These are phyloP conservation scores for Populus alba DNA, from an alignment of 345 rosid genomes.

Conservation along the genomic window DNA sequence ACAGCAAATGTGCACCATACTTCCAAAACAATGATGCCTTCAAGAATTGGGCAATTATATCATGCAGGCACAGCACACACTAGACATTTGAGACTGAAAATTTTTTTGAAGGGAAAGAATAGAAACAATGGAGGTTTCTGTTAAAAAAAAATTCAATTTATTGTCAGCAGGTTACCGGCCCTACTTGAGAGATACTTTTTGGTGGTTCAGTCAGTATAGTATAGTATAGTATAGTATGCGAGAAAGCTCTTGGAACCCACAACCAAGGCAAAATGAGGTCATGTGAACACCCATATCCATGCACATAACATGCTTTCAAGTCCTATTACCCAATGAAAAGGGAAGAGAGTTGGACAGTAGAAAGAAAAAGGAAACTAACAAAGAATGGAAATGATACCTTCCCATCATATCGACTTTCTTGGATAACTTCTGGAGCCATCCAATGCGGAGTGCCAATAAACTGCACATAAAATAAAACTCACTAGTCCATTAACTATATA, in stretches of 20 bases:
- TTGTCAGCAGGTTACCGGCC: neutral
- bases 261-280: neutral
- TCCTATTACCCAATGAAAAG: neutral
- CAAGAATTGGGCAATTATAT: neutral
- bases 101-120: neutral
- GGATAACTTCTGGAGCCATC: slow-evolving; percentile 99
- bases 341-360: neutral
- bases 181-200: neutral
- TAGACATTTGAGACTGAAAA: neutral
- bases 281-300: neutral
- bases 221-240: no score
- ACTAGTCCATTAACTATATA: neutral
- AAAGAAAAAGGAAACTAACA: slow-evolving; percentile 14
- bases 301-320: neutral
- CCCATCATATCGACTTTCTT: slow-evolving; percentile 98
- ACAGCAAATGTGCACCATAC: neutral
- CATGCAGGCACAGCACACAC: neutral
- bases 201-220: neutral
- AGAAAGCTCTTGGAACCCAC: slow-evolving; percentile 4
- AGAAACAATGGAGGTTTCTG: neutral
- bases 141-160: neutral
- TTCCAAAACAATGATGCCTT: neutral
- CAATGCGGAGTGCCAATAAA: slow-evolving; percentile 99
- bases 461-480: slow-evolving; percentile 36
- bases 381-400: slow-evolving; percentile 52